phyloP scores from a whole-genome alignment of 345 rosid genomes.

The Excoecaria cochinchinensis region DNA sequence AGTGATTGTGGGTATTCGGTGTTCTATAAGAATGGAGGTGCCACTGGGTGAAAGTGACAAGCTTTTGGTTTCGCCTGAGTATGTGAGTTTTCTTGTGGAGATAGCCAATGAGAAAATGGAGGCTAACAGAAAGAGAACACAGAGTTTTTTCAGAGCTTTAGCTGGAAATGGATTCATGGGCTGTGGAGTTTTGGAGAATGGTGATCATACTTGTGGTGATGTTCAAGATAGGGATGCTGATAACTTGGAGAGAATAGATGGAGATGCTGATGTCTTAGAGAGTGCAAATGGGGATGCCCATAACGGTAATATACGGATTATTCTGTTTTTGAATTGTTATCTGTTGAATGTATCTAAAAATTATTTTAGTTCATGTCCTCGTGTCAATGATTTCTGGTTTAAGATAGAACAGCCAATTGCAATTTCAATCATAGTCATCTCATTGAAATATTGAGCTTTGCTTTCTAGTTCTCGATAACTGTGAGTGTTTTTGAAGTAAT shows the following conservation, averaged over 20 bases:
- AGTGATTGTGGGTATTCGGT: conserved; percentile 77
- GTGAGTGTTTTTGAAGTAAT: background rate
- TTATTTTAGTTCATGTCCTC: too few species aligned
- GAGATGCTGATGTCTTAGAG: conserved; percentile 23
- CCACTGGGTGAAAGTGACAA: conserved; percentile 58
- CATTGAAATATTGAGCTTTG: background rate
- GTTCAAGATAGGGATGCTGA: conserved; percentile 17
- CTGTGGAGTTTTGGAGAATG: conserved; percentile 16
- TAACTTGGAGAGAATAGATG: conserved; percentile 23
- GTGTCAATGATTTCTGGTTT: background rate
- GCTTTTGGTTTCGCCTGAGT: conserved; percentile 59
- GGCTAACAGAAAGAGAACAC: conserved; percentile 68
- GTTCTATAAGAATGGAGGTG: conserved; percentile 85
- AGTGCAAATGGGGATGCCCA: conserved; percentile 24
- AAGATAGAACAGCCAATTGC: background rate
- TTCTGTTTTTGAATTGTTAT: conserved; percentile 1
- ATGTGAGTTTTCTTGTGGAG: conserved; percentile 64
- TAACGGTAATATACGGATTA: conserved; percentile 33
- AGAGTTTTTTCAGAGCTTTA: conserved; percentile 54
- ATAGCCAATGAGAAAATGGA: conserved; percentile 87
- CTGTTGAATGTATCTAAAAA: background rate
- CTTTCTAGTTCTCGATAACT: background rate
- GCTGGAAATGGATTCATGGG: conserved; percentile 34
- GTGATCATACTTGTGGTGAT: background rate
- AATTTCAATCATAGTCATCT: background rate